Percentiles rank a stretch among this genome's conserved stretches.
phyloP scores from a whole-genome alignment of 2,329 filamentous ascomycete genomes.

The Colletotrichum acutatum region DNA sequence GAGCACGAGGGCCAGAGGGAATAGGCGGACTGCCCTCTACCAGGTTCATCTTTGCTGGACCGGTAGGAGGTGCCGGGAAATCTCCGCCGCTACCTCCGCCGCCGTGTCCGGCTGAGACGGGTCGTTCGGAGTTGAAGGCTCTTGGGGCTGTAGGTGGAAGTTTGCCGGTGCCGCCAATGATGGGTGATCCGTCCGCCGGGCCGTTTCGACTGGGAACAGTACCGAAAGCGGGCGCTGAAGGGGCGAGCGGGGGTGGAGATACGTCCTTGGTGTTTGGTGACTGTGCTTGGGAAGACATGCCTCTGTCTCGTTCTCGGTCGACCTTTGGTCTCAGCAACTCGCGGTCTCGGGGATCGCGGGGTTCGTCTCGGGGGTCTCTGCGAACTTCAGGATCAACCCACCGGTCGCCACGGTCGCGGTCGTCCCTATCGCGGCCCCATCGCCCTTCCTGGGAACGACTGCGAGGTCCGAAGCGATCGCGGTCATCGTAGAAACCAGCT shows the following conservation, averaged over 20 bases:
- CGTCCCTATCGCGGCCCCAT: constrained; percentile 66
- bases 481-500: constrained; percentile 64
- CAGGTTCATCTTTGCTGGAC: constrained; percentile 55
- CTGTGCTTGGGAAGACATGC: constrained; percentile 59
- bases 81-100: constrained; percentile 45
- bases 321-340: constrained; percentile 61
- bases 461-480: constrained; percentile 69
- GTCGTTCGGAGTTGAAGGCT: constrained; percentile 61
- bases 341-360: constrained; percentile 56
- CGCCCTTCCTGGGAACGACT: constrained; percentile 75
- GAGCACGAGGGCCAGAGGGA: constrained; percentile 64
- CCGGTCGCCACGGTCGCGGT: constrained; percentile 60
- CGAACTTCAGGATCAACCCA: constrained; percentile 52
- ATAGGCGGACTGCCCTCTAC: constrained; percentile 59
- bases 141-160: constrained; percentile 64
- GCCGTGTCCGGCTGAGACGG: constrained; percentile 54
- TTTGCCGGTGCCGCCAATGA: constrained; percentile 53
- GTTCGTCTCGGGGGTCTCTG: constrained; percentile 58
- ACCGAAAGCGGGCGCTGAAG: constrained; percentile 68
- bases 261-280: constrained; percentile 60
- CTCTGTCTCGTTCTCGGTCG: constrained; percentile 51
- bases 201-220: constrained; percentile 61
- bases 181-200: constrained; percentile 44
- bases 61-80: constrained; percentile 49
- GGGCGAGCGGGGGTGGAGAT: constrained; percentile 67